phyloP scores from a whole-genome alignment of 2,329 filamentous ascomycete genomes.

The Alternaria dauci region DNA sequence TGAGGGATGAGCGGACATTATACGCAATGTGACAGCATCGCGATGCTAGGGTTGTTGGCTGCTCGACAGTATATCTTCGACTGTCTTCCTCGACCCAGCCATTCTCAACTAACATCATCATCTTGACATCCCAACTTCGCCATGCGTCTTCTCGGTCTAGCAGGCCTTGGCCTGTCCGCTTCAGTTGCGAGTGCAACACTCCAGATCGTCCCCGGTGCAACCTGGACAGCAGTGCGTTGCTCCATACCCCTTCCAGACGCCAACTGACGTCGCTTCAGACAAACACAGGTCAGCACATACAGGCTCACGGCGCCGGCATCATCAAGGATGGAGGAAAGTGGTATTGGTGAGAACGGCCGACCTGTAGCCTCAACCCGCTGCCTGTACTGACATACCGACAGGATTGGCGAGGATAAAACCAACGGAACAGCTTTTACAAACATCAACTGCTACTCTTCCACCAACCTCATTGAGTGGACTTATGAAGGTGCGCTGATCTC shows the following conservation, averaged over 20 bases:
- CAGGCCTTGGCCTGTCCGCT: conserved; percentile 25
- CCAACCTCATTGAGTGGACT: conserved; percentile 70
- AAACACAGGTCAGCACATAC: conserved; percentile 64
- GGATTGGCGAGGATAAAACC: conserved; percentile 75
- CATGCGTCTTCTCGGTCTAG: conserved; percentile 31
- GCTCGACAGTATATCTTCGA: background rate
- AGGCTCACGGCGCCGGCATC: conserved; percentile 73
- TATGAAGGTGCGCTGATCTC: conserved; percentile 68
- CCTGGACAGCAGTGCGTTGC: conserved; percentile 49
- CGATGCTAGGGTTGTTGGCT: background rate
- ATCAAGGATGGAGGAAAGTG: conserved; percentile 66
- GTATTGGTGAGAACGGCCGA: conserved; percentile 56
- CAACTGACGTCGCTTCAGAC: conserved; percentile 31
- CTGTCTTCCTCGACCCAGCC: background rate
- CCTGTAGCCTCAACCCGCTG: too few relatives aligned
- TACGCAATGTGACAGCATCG: background rate
- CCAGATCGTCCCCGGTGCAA: conserved; percentile 51
- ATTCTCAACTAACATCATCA: background rate
- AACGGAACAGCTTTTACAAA: conserved; percentile 68
- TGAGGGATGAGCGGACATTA: conserved; percentile 2
- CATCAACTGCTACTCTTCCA: conserved; percentile 72
- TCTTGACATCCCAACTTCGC: conserved; percentile 3
- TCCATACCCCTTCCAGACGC: background rate
- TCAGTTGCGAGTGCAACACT: conserved; percentile 40
- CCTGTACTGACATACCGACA: conserved; percentile 23